Evolutionary conservation across 345 rosid species (phyloP), one percentile per base, ranked within the genome.

Genomic region (Citrus sp.): DNA sequence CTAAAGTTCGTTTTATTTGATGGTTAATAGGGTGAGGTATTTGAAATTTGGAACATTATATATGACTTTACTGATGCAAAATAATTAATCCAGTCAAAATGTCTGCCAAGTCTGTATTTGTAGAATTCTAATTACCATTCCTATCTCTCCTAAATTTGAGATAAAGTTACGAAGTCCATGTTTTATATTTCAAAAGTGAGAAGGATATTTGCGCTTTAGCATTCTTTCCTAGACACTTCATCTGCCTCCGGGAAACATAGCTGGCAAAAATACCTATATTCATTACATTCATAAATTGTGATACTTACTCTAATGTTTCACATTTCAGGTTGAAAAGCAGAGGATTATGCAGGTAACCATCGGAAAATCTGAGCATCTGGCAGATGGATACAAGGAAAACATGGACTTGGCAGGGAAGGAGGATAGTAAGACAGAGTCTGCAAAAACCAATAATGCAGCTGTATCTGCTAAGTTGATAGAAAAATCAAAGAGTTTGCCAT

Each of bases 241-340:
- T 62, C 32, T 30, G 25, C 46, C 42, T 28, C 42, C 10, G 0
- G n/a, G 13, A 40, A 21, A 40, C 40, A 30, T 27, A 21, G 13
- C 70, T 28, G 61, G 62, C 14, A 3, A 66, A 70, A 30, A 63
- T 10, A 34, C 58, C 66, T 49, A 21, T 40, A 51, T 70, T 46
- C 51, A 13, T 13, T 46, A 18, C 51, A 46, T 46, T 46, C 21
- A 54, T 14, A 67, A 38, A 68, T 27, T 71, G 73, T 24, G n/a
- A 51, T 6, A 62, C 67, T 70, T 38, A 74, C 55, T 27, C 67
- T 19, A 46, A 59, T 72, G 32, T 80, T 66, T 77, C 78, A 25
- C 59, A 40, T 83, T 73, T 82, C 88, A 94, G 99, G 95, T 94
- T 67, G 98, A 90, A 78, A 94, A 90, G 87, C 92, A 88, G 79